Evolutionary conservation across 2,329 filamentous ascomycete species (phyloP), one percentile per base, ranked within the genome.

Genomic region (Exutisphaerella laricina): DNA sequence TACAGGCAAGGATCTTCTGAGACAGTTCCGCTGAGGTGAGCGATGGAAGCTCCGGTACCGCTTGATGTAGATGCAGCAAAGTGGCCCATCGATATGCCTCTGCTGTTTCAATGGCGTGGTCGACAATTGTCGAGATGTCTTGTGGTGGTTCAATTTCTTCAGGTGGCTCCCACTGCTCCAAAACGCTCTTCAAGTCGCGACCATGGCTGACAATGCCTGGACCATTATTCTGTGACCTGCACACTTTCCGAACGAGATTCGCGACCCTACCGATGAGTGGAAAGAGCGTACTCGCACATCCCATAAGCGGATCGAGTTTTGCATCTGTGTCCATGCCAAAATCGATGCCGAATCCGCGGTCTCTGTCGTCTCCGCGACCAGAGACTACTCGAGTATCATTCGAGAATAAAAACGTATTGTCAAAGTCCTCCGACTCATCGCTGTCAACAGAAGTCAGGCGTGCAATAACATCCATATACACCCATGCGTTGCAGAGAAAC

Each of bases 391-490:
- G 42, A 17, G 66, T 61, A 21, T 66, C 64, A n/a, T 68, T 63
- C 8, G 61, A 67, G 36, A 60, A 55, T 16, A 55, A 26, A 25
- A 59, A 56, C 4, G 72, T 65, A 30, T 69, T 66, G 32, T 76
- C 70, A 42, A 78, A 75, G 54, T 78, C 73, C 34, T 71, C 70
- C 3, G 69, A 70, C 9, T 78, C 75, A 17, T 77, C 75, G 25
- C 75, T 72, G 45, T 79, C 76, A 3, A 77, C 64, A 3, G 80
- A 80, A 0, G 80, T 85, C 36, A 86, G 65, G 10, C 81, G 74
- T 17, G 82, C 78, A 49, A 85, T 80, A 20, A 85, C 82, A 58
- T 85, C 80, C 74, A 85, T 82, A 55, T 85, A 86, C 5, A 85
- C 72, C 78, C 80, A 85, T 3, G 78, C 79, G 56, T 84, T 85